phyloP scores from a whole-genome alignment of 2,329 filamentous ascomycete genomes.

The Neurospora sp. region DNA sequence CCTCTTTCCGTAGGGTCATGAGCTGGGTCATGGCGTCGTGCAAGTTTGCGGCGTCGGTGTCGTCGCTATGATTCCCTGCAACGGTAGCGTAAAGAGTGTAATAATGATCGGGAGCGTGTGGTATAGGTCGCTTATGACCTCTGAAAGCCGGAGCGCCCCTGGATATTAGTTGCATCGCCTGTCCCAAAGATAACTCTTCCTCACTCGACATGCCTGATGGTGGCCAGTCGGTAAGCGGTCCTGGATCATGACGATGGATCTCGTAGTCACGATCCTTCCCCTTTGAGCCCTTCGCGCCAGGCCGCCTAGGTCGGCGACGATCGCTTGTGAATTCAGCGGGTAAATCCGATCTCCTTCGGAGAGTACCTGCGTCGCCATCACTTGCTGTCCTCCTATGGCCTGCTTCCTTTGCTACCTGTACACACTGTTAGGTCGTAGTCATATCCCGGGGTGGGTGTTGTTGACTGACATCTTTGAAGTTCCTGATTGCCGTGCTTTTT shows the following conservation, averaged over 20 bases:
- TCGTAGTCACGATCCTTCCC: slow-evolving; percentile 28
- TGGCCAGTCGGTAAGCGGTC: slow-evolving; percentile 45
- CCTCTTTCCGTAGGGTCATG: slow-evolving; percentile 43
- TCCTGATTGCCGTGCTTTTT: slow-evolving; percentile 31
- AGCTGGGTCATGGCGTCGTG: slow-evolving; percentile 49
- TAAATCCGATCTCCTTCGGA: slow-evolving; percentile 13
- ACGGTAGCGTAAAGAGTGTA: slow-evolving; percentile 46
- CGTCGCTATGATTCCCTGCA: slow-evolving; percentile 33
- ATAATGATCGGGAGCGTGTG: slow-evolving; percentile 45
- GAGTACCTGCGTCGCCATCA: slow-evolving; percentile 23
- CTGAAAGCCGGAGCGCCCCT: slow-evolving; percentile 46
- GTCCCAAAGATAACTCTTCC: slow-evolving; percentile 41
- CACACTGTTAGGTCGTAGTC: background rate
- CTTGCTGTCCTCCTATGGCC: slow-evolving; percentile 23
- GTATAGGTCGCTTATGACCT: slow-evolving; percentile 42
- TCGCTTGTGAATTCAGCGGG: slow-evolving; percentile 15
- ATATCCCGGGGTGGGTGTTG: background rate
- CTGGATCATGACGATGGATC: slow-evolving; percentile 14
- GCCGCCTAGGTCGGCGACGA: slow-evolving; percentile 33
- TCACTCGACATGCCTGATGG: slow-evolving; percentile 38
- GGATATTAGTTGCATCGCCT: slow-evolving; percentile 48
- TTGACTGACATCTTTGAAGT: slow-evolving; percentile 17
- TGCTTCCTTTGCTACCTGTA: slow-evolving; percentile 21
- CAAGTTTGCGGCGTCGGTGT: slow-evolving; percentile 37
- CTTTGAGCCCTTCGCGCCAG: slow-evolving; percentile 26